Evolutionary conservation across 306 rosid genomes (phyloP).

Genomic region (Quercus cerris): DNA sequence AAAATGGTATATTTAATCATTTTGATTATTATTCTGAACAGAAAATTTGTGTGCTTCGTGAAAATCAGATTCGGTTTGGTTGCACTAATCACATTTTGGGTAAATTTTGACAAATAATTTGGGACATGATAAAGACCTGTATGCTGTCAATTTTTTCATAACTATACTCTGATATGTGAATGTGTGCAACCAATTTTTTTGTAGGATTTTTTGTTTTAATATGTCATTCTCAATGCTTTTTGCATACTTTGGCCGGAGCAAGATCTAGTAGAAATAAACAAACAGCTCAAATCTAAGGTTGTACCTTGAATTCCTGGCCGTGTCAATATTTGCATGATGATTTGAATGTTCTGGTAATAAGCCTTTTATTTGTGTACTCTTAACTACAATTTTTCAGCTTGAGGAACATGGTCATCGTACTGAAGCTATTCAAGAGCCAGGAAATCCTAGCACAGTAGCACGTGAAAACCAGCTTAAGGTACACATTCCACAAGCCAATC

Average conservation of each 20-base stretch:
- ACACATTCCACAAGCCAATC: conserved; percentile 9
- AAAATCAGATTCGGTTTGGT: neutral
- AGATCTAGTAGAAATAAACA: conserved; percentile 43
- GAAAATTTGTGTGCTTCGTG: too few species aligned
- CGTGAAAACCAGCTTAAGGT: neutral
- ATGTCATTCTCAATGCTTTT: neutral
- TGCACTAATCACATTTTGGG: neutral
- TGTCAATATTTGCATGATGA: neutral
- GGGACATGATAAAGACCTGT: too few species aligned
- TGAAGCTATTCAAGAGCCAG: neutral
- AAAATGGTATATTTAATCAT: too few species aligned
- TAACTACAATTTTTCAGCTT: conserved; percentile 20
- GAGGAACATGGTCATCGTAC: conserved; percentile 26
- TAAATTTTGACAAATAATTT: neutral
- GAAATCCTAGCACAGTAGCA: neutral
- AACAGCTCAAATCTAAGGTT: conserved; percentile 61
- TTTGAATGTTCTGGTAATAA: neutral
- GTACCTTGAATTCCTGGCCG: neutral
- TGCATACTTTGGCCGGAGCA: conserved; percentile 37
- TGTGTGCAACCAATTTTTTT: neutral
- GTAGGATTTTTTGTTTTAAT: neutral
- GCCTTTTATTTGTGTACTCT: neutral
- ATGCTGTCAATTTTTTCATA: too few species aligned
- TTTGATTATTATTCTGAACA: too few species aligned
- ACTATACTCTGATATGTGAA: neutral